phyloP scores from a whole-genome alignment of 306 rosid genomes.

The Mimosa bimucronata region DNA sequence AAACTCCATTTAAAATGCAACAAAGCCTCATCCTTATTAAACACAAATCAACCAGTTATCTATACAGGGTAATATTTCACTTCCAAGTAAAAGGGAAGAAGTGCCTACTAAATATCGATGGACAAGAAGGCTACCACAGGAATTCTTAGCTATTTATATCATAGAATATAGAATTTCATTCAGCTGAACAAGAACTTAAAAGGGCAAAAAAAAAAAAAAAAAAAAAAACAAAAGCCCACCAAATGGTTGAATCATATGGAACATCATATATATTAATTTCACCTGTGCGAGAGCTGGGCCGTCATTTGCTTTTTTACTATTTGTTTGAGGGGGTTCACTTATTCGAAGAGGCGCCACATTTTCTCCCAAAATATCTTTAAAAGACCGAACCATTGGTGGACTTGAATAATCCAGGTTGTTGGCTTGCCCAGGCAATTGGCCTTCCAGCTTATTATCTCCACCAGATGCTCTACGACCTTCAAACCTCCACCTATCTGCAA shows the following conservation, averaged over 20 bases:
- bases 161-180: neutral
- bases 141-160: slow-evolving; percentile 2
- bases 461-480: slow-evolving; percentile 59
- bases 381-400: slow-evolving; percentile 80
- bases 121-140: neutral
- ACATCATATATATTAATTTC: slow-evolving; percentile 41
- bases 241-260: slow-evolving; percentile 19
- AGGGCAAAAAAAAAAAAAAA: too few relatives aligned
- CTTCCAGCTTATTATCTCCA: slow-evolving; percentile 67
- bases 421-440: slow-evolving; percentile 73
- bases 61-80: neutral
- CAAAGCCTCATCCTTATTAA: neutral
- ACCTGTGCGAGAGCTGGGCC: slow-evolving; percentile 70
- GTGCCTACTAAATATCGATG: neutral
- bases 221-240: neutral
- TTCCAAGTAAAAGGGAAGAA: slow-evolving; percentile 3
- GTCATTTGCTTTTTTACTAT: slow-evolving; percentile 57
- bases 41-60: slow-evolving; percentile 3
- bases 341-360: slow-evolving; percentile 76
- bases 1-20: slow-evolving; percentile 3
- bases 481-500: slow-evolving; percentile 54
- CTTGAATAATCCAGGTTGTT: slow-evolving; percentile 66
- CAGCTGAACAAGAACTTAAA: neutral
- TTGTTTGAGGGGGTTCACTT: slow-evolving; percentile 79
- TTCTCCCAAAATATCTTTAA: slow-evolving; percentile 93